phyloP scores from a whole-genome alignment of 1,139 yeast species.

The Pichia sp. region DNA sequence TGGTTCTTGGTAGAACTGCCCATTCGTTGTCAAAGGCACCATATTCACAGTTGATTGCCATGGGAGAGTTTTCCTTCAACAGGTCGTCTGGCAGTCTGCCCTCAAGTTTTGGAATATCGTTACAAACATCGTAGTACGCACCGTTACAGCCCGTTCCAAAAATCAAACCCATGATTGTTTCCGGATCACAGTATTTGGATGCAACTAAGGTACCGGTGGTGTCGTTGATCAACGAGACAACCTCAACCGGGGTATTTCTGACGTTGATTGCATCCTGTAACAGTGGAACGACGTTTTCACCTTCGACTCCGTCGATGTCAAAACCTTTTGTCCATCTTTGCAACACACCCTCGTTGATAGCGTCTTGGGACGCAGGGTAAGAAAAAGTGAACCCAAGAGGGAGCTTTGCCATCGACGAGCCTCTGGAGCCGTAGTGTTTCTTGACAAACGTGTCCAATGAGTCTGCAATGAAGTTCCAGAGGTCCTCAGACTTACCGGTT shows the following conservation, averaged over 20 bases:
- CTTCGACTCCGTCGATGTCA: slow-evolving; percentile 91
- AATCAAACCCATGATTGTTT: slow-evolving; percentile 89
- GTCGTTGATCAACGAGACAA: slow-evolving; percentile 91
- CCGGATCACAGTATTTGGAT: slow-evolving; percentile 84
- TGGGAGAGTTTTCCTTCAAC: slow-evolving; percentile 49
- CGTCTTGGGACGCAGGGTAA: slow-evolving; percentile 83
- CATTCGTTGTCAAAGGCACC: slow-evolving; percentile 97
- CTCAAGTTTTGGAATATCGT: slow-evolving; percentile 76
- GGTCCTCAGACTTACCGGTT: slow-evolving; percentile 66
- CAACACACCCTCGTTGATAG: slow-evolving; percentile 78
- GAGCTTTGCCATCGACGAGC: slow-evolving; percentile 35
- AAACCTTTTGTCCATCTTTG: slow-evolving; percentile 99
- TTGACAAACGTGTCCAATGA: slow-evolving; percentile 62
- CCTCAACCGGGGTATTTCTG: slow-evolving; percentile 68
- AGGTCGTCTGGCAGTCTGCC: slow-evolving; percentile 67
- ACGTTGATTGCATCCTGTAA: slow-evolving; percentile 69
- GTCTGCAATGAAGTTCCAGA: slow-evolving; percentile 84
- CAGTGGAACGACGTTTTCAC: slow-evolving; percentile 90
- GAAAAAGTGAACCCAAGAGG: slow-evolving; percentile 96
- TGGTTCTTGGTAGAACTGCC: slow-evolving; percentile 78
- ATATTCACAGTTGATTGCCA: slow-evolving; percentile 98
- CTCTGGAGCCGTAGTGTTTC: slow-evolving; percentile 51
- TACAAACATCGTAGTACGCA: slow-evolving; percentile 82
- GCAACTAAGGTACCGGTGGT: slow-evolving; percentile 98
- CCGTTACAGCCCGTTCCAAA: slow-evolving; percentile 99